Evolutionary conservation across 106 monocot species (phyloP).

Genomic region (Dendrobium officinale): DNA sequence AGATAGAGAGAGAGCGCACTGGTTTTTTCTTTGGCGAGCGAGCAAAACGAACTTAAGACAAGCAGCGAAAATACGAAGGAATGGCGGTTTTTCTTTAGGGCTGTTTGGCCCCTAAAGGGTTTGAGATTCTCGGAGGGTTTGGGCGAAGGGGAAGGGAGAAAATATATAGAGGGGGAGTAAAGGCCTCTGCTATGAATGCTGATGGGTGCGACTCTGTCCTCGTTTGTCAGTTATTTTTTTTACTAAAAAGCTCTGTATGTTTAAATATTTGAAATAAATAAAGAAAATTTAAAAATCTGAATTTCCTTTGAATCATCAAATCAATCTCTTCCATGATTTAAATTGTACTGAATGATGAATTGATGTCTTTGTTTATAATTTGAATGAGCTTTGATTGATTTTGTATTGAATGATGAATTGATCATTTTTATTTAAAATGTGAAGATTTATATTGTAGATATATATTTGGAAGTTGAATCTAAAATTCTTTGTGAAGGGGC

Average conservation of each 20-base stretch:
- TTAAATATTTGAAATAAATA: too few species aligned
- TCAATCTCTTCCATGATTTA: not conserved
- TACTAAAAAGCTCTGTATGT: too few species aligned
- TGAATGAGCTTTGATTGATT: too few species aligned
- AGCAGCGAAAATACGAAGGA: not conserved
- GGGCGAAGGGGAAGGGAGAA: not conserved
- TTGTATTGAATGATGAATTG: too few species aligned
- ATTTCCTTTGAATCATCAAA: not conserved
- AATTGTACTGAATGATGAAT: too few species aligned
- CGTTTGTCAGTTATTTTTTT: too few species aligned
- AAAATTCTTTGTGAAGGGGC: too few species aligned
- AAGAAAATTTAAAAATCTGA: too few species aligned
- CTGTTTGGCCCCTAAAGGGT: not conserved
- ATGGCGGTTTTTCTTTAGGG: conserved; percentile 5
- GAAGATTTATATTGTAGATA: too few species aligned
- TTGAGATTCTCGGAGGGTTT: not conserved
- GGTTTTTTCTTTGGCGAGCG: not conserved
- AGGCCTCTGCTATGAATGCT: not conserved
- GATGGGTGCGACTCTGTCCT: not conserved
- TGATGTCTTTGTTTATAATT: too few species aligned
- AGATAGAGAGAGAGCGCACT: not conserved
- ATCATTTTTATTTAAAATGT: too few species aligned
- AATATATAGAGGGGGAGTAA: not conserved
- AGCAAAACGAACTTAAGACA: conserved; percentile 14
- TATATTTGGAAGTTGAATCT: too few species aligned